phyloP scores from a whole-genome alignment of 352 stramenopile species.

The Achlya hypogyna region DNA sequence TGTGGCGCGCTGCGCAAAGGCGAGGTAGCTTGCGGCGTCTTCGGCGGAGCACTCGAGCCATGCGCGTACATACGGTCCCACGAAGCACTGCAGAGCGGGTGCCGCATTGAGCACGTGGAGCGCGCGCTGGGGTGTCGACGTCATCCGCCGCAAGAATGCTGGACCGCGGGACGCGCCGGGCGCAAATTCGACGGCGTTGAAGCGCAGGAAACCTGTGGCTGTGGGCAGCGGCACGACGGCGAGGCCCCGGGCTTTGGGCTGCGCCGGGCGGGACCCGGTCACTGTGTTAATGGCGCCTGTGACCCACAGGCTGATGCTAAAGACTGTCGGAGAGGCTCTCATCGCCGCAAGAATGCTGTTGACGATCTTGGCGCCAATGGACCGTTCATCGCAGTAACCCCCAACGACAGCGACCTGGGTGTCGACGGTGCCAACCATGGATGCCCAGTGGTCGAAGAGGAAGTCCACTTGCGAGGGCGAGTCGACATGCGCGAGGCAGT shows the following conservation, averaged over 20 bases:
- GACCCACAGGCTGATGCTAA: background rate
- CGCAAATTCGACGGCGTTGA: background rate
- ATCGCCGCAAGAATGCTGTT: background rate
- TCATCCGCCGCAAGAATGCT: background rate
- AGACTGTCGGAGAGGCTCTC: background rate
- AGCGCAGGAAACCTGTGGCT: background rate
- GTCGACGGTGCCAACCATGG: background rate
- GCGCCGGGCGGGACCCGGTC: background rate
- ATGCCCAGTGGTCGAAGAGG: background rate
- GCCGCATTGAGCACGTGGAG: background rate
- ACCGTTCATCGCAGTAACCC: background rate
- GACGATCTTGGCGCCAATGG: background rate
- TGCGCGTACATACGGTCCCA: background rate
- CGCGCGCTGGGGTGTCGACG: background rate
- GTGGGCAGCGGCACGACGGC: background rate
- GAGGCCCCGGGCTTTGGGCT: background rate
- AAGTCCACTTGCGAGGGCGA: background rate
- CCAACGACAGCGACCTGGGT: background rate
- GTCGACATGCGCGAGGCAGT: constrained; percentile 13
- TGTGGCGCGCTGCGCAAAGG: background rate
- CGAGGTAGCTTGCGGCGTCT: background rate
- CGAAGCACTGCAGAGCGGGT: background rate
- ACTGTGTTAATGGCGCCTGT: background rate
- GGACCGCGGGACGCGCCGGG: constrained; percentile 1
- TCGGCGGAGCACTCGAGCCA: background rate